Percentiles rank a stretch among this genome's conserved stretches.
phyloP scores from a whole-genome alignment of 2,329 filamentous ascomycete species.

The Sodiomyces alkalinus region DNA sequence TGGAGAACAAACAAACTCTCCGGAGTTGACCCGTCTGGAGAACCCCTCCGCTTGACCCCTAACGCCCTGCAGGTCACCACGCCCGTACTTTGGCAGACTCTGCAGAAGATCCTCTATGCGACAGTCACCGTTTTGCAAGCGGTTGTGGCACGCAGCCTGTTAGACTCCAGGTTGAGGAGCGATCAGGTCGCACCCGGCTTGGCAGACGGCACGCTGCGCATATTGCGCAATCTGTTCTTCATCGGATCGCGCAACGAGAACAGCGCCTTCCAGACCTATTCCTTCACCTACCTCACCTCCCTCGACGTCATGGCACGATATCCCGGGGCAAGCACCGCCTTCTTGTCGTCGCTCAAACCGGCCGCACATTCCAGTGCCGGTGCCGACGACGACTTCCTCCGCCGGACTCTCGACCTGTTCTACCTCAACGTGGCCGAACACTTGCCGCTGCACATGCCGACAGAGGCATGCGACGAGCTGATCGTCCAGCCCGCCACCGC shows the following conservation, averaged over 20 bases:
- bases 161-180: constrained; percentile 32
- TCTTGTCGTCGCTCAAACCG: constrained; percentile 47
- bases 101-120: constrained; percentile 63
- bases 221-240: constrained; percentile 67
- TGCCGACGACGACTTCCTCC: too few relatives aligned
- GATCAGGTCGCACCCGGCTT: constrained; percentile 40
- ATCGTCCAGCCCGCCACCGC: constrained; percentile 59
- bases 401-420: constrained; percentile 68
- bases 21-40: constrained; percentile 52
- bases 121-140: constrained; percentile 61
- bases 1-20: constrained; percentile 67
- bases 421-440: constrained; percentile 81
- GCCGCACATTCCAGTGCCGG: too few relatives aligned
- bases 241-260: constrained; percentile 62
- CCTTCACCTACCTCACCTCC: constrained; percentile 67
- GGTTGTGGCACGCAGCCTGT: constrained; percentile 47
- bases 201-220: constrained; percentile 56
- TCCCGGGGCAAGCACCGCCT: constrained; percentile 46
- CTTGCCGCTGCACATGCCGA: constrained; percentile 54
- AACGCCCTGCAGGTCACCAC: constrained; percentile 53
- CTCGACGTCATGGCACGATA: constrained; percentile 71
- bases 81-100: constrained; percentile 57
- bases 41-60: constrained; percentile 44
- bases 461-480: constrained; percentile 53
- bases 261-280: constrained; percentile 66